These are phyloP conservation scores for Circinella minor DNA, from an alignment of 371 early-diverging fungal genomes.

Conservation along the genomic window DNA sequence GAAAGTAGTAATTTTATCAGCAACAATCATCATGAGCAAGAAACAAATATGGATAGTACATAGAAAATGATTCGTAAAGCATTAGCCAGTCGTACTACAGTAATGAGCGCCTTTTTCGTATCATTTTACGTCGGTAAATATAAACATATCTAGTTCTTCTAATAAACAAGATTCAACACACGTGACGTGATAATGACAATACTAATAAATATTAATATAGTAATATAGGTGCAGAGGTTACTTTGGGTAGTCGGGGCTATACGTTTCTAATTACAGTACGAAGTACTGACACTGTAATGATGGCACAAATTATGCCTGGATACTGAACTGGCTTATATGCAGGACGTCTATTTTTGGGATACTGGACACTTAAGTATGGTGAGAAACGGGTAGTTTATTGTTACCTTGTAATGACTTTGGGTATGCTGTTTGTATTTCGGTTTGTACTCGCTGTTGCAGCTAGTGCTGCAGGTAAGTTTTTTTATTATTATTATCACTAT, in stretches of 20 bases:
- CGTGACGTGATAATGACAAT: neutral
- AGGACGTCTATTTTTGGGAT: constrained; percentile 28
- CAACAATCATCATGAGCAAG: neutral
- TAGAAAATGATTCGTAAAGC: neutral
- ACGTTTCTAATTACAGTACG: constrained; percentile 30
- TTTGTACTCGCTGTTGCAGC: constrained; percentile 20
- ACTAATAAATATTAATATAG: no score
- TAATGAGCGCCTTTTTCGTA: constrained; percentile 25
- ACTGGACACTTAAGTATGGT: constrained; percentile 23
- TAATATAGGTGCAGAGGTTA: constrained; percentile 24
- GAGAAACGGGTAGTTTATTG: constrained; percentile 30
- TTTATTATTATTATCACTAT: neutral
- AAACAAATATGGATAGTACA: neutral
- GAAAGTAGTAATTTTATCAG: neutral
- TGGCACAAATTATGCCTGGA: constrained; percentile 32
- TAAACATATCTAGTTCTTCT: neutral
- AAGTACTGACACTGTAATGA: constrained; percentile 22
- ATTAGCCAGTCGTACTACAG: constrained; percentile 18
- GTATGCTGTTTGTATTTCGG: constrained; percentile 26
- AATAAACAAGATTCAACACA: neutral
- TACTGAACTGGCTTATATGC: constrained; percentile 34
- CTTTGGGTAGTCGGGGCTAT: constrained; percentile 33
- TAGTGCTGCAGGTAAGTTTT: constrained; percentile 15
- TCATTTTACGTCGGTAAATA: constrained; percentile 30
- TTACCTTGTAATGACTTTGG: constrained; percentile 17